A percentile compares a stretch with the other conserved stretches of the same genome.
phyloP scores from a whole-genome alignment of 805 yeast species.

The Debaryomyces maramus region DNA sequence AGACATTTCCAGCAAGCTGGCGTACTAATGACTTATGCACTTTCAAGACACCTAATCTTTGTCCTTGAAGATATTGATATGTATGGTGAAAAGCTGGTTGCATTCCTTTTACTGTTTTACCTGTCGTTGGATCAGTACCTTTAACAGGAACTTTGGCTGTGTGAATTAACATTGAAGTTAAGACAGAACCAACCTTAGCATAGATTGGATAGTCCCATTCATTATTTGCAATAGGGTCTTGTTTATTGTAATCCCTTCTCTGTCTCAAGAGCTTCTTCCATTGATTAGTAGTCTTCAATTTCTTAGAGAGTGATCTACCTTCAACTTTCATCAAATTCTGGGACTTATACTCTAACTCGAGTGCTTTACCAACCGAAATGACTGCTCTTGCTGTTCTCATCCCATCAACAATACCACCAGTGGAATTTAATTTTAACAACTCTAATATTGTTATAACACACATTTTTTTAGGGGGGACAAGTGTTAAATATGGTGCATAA shows the following conservation, averaged over 20 bases:
- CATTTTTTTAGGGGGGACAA: slow-evolving; percentile 78
- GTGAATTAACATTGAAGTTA: slow-evolving; percentile 72
- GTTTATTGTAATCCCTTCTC: slow-evolving; percentile 12
- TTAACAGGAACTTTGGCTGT: slow-evolving; percentile 80
- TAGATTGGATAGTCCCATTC: slow-evolving; percentile 31
- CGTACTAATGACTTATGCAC: slow-evolving; percentile 69
- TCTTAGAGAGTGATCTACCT: slow-evolving; percentile 45
- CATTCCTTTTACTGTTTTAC: slow-evolving; percentile 59
- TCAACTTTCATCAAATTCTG: slow-evolving; percentile 62
- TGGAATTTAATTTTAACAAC: slow-evolving; percentile 66
- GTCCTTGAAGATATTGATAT: slow-evolving; percentile 78
- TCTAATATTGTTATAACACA: slow-evolving; percentile 85
- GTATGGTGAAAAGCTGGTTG: slow-evolving; percentile 92
- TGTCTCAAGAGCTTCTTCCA: slow-evolving; percentile 45
- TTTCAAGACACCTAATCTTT: slow-evolving; percentile 76
- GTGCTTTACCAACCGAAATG: slow-evolving; percentile 74
- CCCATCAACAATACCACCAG: slow-evolving; percentile 77
- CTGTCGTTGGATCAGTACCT: slow-evolving; percentile 80
- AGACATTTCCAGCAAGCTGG: slow-evolving; percentile 64
- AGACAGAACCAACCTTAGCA: slow-evolving; percentile 77
- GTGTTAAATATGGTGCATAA: slow-evolving; percentile 74
- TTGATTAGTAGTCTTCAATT: slow-evolving; percentile 46
- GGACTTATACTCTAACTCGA: slow-evolving; percentile 81
- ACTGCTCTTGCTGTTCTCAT: slow-evolving; percentile 84
- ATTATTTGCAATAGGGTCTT: slow-evolving; percentile 12